Evolutionary conservation across 805 yeast species (phyloP).

Genomic region (Scheffersomyces spartinae): DNA sequence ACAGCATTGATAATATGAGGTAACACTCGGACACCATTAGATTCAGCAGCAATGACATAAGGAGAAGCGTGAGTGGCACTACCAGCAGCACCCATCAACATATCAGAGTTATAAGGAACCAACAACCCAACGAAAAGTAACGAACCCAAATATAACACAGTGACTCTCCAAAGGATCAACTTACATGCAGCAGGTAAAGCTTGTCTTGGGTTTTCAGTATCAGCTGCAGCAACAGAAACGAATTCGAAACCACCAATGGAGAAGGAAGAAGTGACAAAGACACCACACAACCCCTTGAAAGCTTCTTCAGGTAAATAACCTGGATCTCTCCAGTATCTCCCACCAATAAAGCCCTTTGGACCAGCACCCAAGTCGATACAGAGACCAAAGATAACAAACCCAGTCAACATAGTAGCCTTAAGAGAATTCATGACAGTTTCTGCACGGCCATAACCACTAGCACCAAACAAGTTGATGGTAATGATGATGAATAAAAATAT

Average conservation of each 20-base stretch:
- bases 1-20: conserved; percentile 19
- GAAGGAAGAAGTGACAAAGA: conserved; percentile 21
- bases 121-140: conserved; percentile 21
- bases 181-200: conserved; percentile 15
- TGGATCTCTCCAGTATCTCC: conserved; percentile 20
- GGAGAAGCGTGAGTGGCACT: conserved; percentile 13
- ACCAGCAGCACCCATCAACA: conserved; percentile 21
- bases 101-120: conserved; percentile 22
- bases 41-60: conserved; percentile 16
- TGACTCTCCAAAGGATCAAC: conserved; percentile 15
- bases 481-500: conserved; percentile 23
- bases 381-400: conserved; percentile 30
- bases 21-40: conserved; percentile 10
- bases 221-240: conserved; percentile 18
- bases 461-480: conserved; percentile 26
- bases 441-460: conserved; percentile 32
- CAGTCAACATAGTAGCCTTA: conserved; percentile 24
- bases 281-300: conserved; percentile 20
- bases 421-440: conserved; percentile 27
- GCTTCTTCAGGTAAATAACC: conserved; percentile 15
- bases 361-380: conserved; percentile 28
- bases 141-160: conserved; percentile 17
- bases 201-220: conserved; percentile 14
- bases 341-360: conserved; percentile 19
- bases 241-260: conserved; percentile 23